Conservation (phyloP, 1,284 basidiomycete genomes). For the Leccinum fallax region DNA sequence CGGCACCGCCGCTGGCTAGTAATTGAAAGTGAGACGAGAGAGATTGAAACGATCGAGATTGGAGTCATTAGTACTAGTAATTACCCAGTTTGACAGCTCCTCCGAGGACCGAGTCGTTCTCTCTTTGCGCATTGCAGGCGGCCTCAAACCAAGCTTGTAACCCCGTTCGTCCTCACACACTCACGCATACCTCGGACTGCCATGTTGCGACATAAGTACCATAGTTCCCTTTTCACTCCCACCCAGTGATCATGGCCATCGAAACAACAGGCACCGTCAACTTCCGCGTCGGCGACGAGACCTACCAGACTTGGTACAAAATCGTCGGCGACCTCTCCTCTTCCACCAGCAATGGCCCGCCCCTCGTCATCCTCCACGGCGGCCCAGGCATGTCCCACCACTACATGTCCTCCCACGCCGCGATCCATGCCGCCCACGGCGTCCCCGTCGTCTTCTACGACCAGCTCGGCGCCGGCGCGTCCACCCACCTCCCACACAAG, state of each 20-base stretch:
- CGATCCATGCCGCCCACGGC: constrained; percentile 10
- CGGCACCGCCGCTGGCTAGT: no score
- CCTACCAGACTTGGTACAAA: constrained; percentile 38
- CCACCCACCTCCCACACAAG: constrained; percentile 28
- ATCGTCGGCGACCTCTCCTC: constrained; percentile 34
- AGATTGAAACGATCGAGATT: no score
- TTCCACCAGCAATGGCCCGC: constrained; percentile 6
- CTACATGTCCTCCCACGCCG: constrained; percentile 22
- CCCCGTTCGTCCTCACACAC: no score
- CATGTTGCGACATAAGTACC: neutral
- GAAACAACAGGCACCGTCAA: constrained; percentile 25
- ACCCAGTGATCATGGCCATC: neutral
- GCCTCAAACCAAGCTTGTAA: no score
- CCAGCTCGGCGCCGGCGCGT: constrained; percentile 30
- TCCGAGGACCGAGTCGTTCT: no score
- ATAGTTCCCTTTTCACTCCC: neutral
- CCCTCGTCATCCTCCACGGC: constrained; percentile 42
- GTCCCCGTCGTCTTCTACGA: constrained; percentile 37
- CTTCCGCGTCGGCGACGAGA: constrained; percentile 29
- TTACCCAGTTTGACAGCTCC: no score
- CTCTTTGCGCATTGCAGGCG: no score
- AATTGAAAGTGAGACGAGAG: no score
- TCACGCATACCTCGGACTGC: no score
- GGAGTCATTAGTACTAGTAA: no score
- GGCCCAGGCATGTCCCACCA: constrained; percentile 36